These are phyloP conservation scores for Pichia sp. DNA, from an alignment of 1,139 yeast genomes.

Conservation along the genomic window DNA sequence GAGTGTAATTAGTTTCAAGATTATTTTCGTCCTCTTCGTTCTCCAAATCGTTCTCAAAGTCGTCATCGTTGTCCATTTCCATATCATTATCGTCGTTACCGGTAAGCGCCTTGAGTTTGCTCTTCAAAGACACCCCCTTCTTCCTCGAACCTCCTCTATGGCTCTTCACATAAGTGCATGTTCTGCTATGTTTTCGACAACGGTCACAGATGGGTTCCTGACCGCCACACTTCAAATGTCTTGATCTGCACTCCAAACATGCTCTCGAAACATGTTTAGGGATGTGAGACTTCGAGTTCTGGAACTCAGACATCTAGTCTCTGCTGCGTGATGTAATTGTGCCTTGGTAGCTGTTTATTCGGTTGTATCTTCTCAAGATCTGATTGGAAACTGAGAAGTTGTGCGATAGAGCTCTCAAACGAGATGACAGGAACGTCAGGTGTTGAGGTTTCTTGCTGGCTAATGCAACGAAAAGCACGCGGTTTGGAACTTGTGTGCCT, in stretches of 20 bases:
- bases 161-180: constrained; percentile 45
- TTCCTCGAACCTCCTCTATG: constrained; percentile 49
- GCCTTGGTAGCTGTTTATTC: neutral
- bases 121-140: constrained; percentile 38
- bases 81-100: neutral
- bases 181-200: constrained; percentile 34
- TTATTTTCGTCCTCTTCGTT: neutral
- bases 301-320: neutral
- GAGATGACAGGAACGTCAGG: too few relatives aligned
- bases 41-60: neutral
- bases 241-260: constrained; percentile 45
- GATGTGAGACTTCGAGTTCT: constrained; percentile 5
- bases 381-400: neutral
- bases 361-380: neutral
- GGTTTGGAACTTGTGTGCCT: too few relatives aligned
- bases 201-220: constrained; percentile 41
- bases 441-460: too few relatives aligned
- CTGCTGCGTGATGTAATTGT: neutral
- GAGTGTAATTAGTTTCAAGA: neutral
- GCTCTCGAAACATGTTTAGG: constrained; percentile 41
- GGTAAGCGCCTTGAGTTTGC: neutral
- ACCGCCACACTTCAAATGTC: constrained; percentile 49
- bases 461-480: too few relatives aligned
- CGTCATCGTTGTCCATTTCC: neutral
- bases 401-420: too few relatives aligned